Conservation (phyloP, 257 asterid species). For the Nicotiana attenuata region DNA sequence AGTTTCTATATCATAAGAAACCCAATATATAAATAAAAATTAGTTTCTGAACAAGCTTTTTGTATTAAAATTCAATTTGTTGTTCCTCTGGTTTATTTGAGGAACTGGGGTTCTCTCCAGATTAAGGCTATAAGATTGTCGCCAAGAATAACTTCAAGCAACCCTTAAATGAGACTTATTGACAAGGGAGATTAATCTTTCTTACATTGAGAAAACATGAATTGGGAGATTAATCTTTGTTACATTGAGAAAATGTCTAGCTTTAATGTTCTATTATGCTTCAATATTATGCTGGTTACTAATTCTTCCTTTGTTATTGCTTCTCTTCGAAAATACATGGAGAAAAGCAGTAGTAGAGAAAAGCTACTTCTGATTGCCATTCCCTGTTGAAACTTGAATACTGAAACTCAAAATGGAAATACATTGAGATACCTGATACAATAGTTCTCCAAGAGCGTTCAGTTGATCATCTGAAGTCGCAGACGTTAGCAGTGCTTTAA, state of each 20-base stretch:
- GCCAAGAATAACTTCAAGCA: background rate
- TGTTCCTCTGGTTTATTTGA: background rate
- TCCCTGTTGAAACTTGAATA: background rate
- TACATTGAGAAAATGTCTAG: background rate
- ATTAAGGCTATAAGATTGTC: background rate
- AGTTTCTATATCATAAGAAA: background rate
- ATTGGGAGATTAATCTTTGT: background rate
- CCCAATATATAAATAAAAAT: background rate
- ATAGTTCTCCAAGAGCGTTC: conserved; percentile 76
- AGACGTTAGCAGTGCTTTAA: conserved; percentile 82
- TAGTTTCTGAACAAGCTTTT: background rate
- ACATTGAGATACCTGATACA: conserved; percentile 64
- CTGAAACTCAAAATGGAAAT: background rate
- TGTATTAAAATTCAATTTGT: background rate
- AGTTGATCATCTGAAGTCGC: conserved; percentile 74
- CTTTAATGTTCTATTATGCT: background rate
- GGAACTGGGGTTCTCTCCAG: background rate
- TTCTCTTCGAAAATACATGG: background rate
- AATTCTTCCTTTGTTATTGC: background rate
- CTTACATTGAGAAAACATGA: background rate
- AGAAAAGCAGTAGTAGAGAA: background rate
- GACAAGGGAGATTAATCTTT: background rate
- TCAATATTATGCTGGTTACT: background rate
- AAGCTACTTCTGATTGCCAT: background rate
- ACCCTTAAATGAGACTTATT: background rate